Percentiles rank a stretch among this genome's conserved stretches.
phyloP scores from a whole-genome alignment of 1,139 yeast genomes.

The Pichia sp. region DNA sequence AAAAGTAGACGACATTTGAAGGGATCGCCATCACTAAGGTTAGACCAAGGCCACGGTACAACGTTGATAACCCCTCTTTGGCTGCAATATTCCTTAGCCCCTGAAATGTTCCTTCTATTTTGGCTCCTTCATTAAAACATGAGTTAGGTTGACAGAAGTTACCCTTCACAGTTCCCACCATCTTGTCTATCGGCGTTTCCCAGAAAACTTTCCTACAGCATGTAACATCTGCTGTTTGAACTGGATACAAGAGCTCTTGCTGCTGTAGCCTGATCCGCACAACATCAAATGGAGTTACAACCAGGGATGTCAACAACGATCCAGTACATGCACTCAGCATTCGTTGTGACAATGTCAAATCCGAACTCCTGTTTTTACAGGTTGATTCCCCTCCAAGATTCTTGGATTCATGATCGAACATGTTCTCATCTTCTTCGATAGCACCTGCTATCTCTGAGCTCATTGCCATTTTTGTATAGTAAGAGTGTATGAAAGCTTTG shows the following conservation, averaged over 20 bases:
- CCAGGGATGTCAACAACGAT: constrained; percentile 76
- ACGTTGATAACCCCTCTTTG: constrained; percentile 66
- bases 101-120: constrained; percentile 51
- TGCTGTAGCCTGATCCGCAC: constrained; percentile 87
- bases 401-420: constrained; percentile 9
- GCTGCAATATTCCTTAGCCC: constrained; percentile 61
- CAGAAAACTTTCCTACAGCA: constrained; percentile 34
- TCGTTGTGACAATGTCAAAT: constrained; percentile 50
- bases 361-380: constrained; percentile 2
- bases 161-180: constrained; percentile 21
- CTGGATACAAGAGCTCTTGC: constrained; percentile 56
- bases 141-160: constrained; percentile 16
- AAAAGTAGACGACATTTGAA: constrained; percentile 85
- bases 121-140: constrained; percentile 24
- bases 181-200: constrained; percentile 22
- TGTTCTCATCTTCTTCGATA: constrained; percentile 28
- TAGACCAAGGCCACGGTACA: constrained; percentile 86
- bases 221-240: constrained; percentile 21
- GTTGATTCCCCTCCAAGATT: background rate
- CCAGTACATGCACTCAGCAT: constrained; percentile 93
- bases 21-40: constrained; percentile 90
- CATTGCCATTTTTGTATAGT: constrained; percentile 32
- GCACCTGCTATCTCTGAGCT: constrained; percentile 36
- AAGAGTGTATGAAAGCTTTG: too few species aligned
- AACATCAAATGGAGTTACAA: constrained; percentile 92